These are phyloP conservation scores for Crithidia expoeki DNA, from an alignment of 208 protist species.

Conservation along the genomic window DNA sequence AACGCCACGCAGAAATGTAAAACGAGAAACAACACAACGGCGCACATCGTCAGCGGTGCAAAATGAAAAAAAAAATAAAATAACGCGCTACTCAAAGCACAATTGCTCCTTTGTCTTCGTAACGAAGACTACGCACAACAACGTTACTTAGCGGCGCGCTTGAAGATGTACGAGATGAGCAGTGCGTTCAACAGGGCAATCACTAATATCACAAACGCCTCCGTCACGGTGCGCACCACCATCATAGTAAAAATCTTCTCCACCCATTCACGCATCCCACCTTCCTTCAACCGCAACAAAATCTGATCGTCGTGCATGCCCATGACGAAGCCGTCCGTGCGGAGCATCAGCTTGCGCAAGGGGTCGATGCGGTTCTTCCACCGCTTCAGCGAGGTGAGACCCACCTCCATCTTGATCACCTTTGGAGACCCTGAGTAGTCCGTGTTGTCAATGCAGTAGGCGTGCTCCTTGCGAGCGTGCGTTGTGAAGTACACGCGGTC, in stretches of 20 bases:
- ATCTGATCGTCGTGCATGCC: constrained; percentile 85
- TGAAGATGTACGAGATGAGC: constrained; percentile 47
- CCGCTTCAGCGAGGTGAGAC: constrained; percentile 72
- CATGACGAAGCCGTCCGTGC: constrained; percentile 73
- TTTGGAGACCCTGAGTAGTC: constrained; percentile 57
- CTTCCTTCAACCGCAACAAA: constrained; percentile 69
- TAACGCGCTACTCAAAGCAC: too few relatives aligned
- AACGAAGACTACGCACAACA: too few relatives aligned
- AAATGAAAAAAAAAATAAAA: constrained; percentile 11
- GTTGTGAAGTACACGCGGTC: constrained; percentile 86
- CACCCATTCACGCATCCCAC: constrained; percentile 52
- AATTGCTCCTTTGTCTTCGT: too few relatives aligned
- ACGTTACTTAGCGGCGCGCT: constrained; percentile 13
- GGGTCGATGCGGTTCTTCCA: constrained; percentile 84
- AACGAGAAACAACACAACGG: too few relatives aligned
- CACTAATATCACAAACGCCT: constrained; percentile 62
- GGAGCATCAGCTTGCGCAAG: constrained; percentile 63
- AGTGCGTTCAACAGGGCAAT: constrained; percentile 67
- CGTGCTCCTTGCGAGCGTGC: constrained; percentile 56
- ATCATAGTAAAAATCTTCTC: constrained; percentile 71
- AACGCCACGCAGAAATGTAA: too few relatives aligned
- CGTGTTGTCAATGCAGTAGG: constrained; percentile 84
- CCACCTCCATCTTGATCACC: constrained; percentile 72
- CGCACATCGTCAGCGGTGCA: neutral
- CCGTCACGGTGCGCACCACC: constrained; percentile 48